Base-by-base conservation (phyloP, 805 yeast species). In the Blastobotrys terrestris region DNA sequence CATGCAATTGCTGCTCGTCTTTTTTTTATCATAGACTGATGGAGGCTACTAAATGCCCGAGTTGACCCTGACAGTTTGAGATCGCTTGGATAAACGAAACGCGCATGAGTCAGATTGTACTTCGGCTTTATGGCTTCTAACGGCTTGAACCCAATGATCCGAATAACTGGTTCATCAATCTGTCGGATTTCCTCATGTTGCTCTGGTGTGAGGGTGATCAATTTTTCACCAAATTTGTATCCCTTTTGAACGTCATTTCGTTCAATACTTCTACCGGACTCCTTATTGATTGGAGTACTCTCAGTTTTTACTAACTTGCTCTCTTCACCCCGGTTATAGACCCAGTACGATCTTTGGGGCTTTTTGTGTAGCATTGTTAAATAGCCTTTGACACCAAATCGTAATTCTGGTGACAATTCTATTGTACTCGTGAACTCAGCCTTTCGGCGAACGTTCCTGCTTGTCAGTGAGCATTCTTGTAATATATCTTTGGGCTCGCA, bases 371-470 rank as follows among this genome's bases (percentile, higher is more conserved):
- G 72, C 55, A 77, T 78, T n/a, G 86, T 73, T 0, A 84, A 69
- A 61, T 81, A 86, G 0, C 96, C 97, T 58, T 78, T 79, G 0
- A 91, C 74, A 0, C 89, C 85, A 47, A 92, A 77, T 0, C 74
- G 72, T 16, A 91, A 52, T 0, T 71, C 68, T 39, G 78, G 79
- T 46, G 81, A 76, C 3, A 88, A 67, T 1, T 79, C 75, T 46
- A 90, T 66, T 7, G 82, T 78, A 55, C 86, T 79, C 14, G 78
- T 74, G 62, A 85, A 87, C 48, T 77, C 78, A 0, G 83, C 75
- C 47, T 95, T 68, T 47, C 78, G 77, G 2, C 86, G 76, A 58
- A 84, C 86, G 56, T 79, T 16, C 43, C 31, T 18, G 22, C 31
- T 47, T 39, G 22, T 15, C n/a, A 14, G 13, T n/a, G 31, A 39